Conservation (phyloP, 2,329 filamentous ascomycete genomes). For the Trichophyton rubrum region DNA sequence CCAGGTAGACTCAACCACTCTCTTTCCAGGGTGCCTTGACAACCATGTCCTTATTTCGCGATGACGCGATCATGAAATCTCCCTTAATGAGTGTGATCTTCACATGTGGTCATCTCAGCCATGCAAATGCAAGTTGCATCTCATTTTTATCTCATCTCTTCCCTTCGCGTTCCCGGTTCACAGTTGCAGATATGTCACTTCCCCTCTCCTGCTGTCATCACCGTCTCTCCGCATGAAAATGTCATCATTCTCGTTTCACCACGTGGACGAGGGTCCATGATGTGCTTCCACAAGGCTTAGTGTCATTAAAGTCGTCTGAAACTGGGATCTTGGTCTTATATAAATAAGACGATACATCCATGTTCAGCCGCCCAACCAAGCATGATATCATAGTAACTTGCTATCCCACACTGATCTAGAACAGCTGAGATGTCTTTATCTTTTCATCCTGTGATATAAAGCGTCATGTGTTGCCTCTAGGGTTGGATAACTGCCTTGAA, state of each 20-base stretch:
- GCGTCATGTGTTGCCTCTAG: not conserved
- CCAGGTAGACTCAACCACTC: not conserved
- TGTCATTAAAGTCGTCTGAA: not conserved
- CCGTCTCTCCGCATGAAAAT: not conserved
- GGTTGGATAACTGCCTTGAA: not conserved
- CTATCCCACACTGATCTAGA: too few relatives aligned
- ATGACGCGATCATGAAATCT: constrained; percentile 3
- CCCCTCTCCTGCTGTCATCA: not conserved
- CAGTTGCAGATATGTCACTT: not conserved
- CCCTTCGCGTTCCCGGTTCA: not conserved
- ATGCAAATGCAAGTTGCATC: not conserved
- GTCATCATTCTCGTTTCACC: not conserved
- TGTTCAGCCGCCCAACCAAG: not conserved
- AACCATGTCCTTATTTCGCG: not conserved
- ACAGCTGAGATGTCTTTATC: too few relatives aligned
- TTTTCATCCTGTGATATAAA: too few relatives aligned
- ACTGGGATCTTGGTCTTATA: not conserved
- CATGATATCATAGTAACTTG: not conserved
- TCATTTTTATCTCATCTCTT: not conserved
- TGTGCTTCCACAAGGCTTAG: not conserved
- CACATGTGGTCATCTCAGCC: not conserved
- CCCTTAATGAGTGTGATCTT: not conserved
- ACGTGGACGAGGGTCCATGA: not conserved
- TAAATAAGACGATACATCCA: not conserved
- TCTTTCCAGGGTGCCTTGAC: not conserved